Base-by-base conservation (phyloP, 306 rosid genomes). In the Quercus ilex region DNA sequence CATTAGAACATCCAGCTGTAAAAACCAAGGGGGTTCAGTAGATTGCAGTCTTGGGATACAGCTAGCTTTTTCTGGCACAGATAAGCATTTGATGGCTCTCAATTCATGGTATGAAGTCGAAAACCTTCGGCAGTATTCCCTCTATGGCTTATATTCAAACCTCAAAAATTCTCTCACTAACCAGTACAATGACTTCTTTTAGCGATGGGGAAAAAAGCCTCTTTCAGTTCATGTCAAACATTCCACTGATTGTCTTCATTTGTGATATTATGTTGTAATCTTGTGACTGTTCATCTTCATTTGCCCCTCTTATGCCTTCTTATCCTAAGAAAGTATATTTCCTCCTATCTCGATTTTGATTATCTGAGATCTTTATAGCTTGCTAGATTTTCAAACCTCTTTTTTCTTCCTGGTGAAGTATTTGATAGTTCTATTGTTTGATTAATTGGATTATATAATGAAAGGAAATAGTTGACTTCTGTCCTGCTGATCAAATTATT, bases 61-160 rank as follows among this genome's bases (percentile, higher is more conserved):
- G 60, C 77, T 85, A 18, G 88, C 91, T 0, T 91, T 91, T 81
- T 91, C 93, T 12, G 96, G 96, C 14, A 91, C 96, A 30, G 91
- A 91, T 78, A 91, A 86, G 82, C 91, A 91, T 79, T 90, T 91
- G 43, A 57, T 80, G 10, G 93, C 85, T 55, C 89, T 91, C 59
- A 89, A 89, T 71, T 87, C 96, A 21, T 89, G 96, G 96, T 91
- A 89, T 70, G 96, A 91, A 85, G 96, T 87, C 23, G 88, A 87
- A 83, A 91, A 91, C 52, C 71, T 91, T 76, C 65, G 86, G 20
- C 96, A 91, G 69, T 89, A 91, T 79, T 87, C 96, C 28, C 96
- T 91, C 38, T 89, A 89, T 76, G 90, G 86, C 65, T 78, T 91
- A 77, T 89, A 87, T 71, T 91, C 96, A 35, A 86, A 89, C 83